Evolutionary conservation across 371 early-diverging fungal genomes (phyloP).

Genomic region (Coemansia sp.): DNA sequence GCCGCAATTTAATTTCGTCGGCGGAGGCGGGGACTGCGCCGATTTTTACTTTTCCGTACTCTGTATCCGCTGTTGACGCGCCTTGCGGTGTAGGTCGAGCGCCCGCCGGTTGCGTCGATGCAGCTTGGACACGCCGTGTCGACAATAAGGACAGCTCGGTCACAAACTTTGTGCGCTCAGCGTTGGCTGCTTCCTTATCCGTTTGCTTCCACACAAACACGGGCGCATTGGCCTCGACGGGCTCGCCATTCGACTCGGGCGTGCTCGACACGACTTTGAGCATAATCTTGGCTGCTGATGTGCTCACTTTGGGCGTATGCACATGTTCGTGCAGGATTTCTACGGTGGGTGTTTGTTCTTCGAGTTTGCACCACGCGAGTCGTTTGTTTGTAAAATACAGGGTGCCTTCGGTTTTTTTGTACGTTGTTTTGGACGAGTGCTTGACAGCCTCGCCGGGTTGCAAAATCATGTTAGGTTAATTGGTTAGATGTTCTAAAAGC

Average conservation of each 20-base stretch:
- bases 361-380: constrained; percentile 40
- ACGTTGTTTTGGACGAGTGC: constrained; percentile 53
- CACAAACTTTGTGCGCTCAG: constrained; percentile 38
- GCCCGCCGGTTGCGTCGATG: background rate
- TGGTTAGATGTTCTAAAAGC: too few relatives aligned
- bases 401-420: constrained; percentile 33
- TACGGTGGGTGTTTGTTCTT: constrained; percentile 11
- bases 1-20: constrained; percentile 60
- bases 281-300: constrained; percentile 36
- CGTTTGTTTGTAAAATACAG: constrained; percentile 48
- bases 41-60: constrained; percentile 17
- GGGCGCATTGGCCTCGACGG: constrained; percentile 5
- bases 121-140: constrained; percentile 2
- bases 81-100: background rate
- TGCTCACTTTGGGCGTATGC: constrained; percentile 34
- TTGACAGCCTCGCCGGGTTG: constrained; percentile 27
- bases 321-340: constrained; percentile 29
- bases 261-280: constrained; percentile 19
- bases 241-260: constrained; percentile 2
- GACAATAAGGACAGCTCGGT: constrained; percentile 21
- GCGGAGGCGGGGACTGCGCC: constrained; percentile 34
- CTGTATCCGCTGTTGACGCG: background rate
- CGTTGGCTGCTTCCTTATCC: constrained; percentile 21
- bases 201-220: constrained; percentile 36
- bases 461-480: constrained; percentile 14